Conservation (phyloP, 2,329 filamentous ascomycete species). For the Venturia aucupariae region DNA sequence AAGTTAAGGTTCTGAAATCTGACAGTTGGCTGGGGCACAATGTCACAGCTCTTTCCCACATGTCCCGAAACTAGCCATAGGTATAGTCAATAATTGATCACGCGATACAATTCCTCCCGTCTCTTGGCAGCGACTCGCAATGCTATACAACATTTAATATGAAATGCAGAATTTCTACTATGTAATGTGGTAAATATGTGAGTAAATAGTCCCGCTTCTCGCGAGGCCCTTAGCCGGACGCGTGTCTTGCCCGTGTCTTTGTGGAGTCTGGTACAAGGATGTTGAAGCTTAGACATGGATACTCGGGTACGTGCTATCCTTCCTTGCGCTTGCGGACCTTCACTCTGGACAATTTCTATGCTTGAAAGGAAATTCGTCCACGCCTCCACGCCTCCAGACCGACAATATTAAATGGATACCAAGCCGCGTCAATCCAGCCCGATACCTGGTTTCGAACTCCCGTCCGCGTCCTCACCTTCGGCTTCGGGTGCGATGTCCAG, state of each 20-base stretch:
- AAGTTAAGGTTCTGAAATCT: no score
- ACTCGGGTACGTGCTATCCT: no score
- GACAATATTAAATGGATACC: neutral
- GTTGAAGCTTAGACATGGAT: no score
- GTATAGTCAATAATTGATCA: no score
- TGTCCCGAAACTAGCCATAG: no score
- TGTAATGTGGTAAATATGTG: no score
- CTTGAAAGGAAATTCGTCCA: neutral
- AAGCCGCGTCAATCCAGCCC: neutral
- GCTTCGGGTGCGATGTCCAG: neutral
- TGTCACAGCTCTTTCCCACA: no score
- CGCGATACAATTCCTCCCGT: neutral
- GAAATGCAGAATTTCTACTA: neutral
- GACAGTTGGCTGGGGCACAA: no score
- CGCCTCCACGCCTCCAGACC: neutral
- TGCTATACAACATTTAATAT: no score
- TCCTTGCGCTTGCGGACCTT: neutral
- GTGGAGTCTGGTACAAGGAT: no score
- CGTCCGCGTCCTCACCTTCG: neutral
- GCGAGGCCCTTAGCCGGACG: neutral
- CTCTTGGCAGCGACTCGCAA: neutral
- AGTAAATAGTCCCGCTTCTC: no score
- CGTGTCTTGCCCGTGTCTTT: neutral
- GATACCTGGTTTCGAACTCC: neutral
- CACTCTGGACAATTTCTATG: neutral